A percentile compares a stretch with the other conserved stretches of the same genome.
Evolutionary conservation across 176 grass and related monocot species (phyloP).

Genomic region (Puccinellia tenuiflora): DNA sequence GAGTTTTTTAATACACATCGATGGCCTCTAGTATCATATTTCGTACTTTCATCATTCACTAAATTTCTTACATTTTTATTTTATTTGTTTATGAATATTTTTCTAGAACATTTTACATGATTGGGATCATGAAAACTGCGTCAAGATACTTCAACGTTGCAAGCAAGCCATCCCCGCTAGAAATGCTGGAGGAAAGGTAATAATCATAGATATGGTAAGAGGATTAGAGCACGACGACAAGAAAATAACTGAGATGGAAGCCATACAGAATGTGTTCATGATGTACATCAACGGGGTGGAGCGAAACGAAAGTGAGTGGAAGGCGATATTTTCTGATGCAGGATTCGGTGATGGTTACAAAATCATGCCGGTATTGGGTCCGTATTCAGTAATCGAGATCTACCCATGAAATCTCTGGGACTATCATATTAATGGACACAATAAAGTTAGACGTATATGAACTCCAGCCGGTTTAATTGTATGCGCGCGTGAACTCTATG

Average conservation of each 20-base stretch:
- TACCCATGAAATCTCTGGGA: not conserved
- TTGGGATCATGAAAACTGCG: not conserved
- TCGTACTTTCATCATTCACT: not conserved
- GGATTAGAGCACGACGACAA: not conserved
- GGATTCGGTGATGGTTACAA: not conserved
- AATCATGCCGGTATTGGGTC: not conserved
- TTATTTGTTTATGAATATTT: not conserved
- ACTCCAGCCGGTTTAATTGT: not conserved
- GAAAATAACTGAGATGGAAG: not conserved
- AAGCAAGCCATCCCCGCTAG: constrained; percentile 33
- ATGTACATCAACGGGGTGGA: not conserved
- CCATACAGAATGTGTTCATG: not conserved
- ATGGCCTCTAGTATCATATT: no score
- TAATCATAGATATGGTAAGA: constrained; percentile 35
- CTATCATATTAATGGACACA: no score
- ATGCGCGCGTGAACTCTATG: not conserved
- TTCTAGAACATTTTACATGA: not conserved
- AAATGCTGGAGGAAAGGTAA: constrained; percentile 37
- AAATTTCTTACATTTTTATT: not conserved
- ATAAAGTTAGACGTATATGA: not conserved
- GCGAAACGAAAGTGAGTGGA: not conserved
- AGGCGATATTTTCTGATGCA: not conserved
- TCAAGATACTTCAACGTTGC: constrained; percentile 40
- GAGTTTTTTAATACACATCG: no score
- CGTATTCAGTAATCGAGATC: not conserved